A percentile compares a stretch with the other conserved stretches of the same genome.
Conservation (phyloP, 2,329 filamentous ascomycete genomes). For the Aureobasidium leucospermi region DNA sequence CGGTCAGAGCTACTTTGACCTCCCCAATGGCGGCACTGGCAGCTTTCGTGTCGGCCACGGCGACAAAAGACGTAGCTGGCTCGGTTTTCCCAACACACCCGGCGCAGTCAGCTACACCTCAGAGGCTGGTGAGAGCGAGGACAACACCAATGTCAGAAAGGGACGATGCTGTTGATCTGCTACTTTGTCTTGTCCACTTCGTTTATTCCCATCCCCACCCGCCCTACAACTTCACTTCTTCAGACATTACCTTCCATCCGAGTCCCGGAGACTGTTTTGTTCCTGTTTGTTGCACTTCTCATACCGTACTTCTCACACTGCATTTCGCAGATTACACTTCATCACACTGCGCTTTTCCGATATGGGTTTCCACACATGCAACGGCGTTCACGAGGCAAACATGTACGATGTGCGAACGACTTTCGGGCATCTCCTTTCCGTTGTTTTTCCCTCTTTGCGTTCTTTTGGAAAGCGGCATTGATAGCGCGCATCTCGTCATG, state of each 20-base stretch:
- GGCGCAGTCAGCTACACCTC: constrained; percentile 8
- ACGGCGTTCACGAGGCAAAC: background rate
- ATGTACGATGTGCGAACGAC: background rate
- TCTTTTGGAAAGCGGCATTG: no score
- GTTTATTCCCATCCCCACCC: background rate
- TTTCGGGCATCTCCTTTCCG: background rate
- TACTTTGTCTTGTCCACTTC: background rate
- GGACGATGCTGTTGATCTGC: constrained; percentile 3
- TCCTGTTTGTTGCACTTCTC: background rate
- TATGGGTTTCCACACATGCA: background rate
- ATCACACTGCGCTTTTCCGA: background rate
- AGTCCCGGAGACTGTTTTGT: background rate
- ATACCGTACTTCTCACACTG: no score
- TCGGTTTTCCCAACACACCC: constrained; percentile 35
- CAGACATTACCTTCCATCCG: no score
- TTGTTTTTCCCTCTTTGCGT: no score
- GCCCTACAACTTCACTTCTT: background rate
- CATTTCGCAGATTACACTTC: no score
- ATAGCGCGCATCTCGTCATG: no score
- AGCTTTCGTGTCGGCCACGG: constrained; percentile 53
- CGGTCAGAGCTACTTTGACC: constrained; percentile 39
- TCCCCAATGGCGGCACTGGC: constrained; percentile 40
- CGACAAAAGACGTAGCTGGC: constrained; percentile 60
- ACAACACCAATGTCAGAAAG: background rate
- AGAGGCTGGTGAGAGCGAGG: constrained; percentile 1